Base-by-base conservation (phyloP, 2,329 filamentous ascomycete genomes). In the Paecilomyces variotii region DNA sequence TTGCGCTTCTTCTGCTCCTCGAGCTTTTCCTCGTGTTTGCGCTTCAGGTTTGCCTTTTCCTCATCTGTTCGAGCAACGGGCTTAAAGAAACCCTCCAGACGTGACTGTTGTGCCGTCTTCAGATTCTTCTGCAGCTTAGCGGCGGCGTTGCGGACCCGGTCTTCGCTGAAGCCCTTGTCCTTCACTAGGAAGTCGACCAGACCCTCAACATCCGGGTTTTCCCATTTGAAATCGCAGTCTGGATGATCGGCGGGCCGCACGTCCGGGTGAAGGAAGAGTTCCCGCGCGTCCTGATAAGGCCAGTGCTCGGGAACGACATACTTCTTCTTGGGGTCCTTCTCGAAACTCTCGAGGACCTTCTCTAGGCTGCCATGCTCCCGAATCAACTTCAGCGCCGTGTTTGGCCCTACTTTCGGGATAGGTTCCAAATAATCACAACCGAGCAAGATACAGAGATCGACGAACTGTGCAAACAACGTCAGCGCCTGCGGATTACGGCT, bases 391-490 rank as follows among this genome's bases (percentile, higher is more conserved):
- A 97, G 82, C 1, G 94, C 94, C 0, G 94, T 97, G 67, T 86
- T 88, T 3, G 94, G 93, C 24, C 94, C 94, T 63, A 99, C 82
- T 72, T 96, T 97, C 67, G 94, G 94, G 65, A 99, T 89, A 0
- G 94, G 93, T 67, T 99, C 94, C 71, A 97, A 86, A 71, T 99
- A 99, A 73, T 99, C 94, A 76, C 94, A 99, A 66, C 94, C 94
- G 53, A 99, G 88, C 10, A 99, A 84, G 68, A 99, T 99, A 71
- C 94, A 99, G 55, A 99, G 86, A 74, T 99, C 94, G 68, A 99
- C 91, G 73, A 99, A 99, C 88, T 97, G 69, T 9, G 25, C 6
- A 19, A 1, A 45, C 19, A 59, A 52, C 19, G 53, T 59, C 53
- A 60, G 55, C 34, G 19, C 25, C 30, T 32, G 4, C 0, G 30